A percentile compares a stretch with the other conserved stretches of the same genome.
Conservation (phyloP, 345 rosid species). For the Eucalyptus guilfoylei region DNA sequence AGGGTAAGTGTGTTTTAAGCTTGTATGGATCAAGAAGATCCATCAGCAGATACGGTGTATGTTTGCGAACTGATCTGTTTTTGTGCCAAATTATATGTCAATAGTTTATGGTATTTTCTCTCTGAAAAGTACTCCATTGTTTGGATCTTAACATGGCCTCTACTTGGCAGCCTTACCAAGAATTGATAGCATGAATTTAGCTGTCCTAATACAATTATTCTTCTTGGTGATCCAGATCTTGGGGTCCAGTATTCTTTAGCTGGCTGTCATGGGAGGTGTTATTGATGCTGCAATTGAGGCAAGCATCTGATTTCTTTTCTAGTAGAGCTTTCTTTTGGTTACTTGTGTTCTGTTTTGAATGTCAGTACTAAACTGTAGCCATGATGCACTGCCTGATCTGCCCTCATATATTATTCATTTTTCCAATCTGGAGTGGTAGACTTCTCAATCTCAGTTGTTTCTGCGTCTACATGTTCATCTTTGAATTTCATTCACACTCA, state of each 20-base stretch:
- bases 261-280: constrained; percentile 34
- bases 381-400: background rate
- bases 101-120: background rate
- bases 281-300: constrained; percentile 41
- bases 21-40: background rate
- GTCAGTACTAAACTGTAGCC: background rate
- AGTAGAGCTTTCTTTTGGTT: background rate
- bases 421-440: background rate
- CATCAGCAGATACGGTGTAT: background rate
- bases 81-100: background rate
- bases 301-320: background rate
- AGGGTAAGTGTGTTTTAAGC: background rate
- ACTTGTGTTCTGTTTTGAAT: background rate
- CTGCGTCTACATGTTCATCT: background rate
- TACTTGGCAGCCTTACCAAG: background rate
- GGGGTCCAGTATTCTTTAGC: background rate
- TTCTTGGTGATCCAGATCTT: background rate
- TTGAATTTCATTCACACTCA: background rate
- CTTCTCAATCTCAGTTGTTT: background rate
- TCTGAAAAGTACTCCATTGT: background rate
- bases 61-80: background rate
- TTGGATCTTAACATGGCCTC: background rate
- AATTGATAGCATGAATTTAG: background rate
- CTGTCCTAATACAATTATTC: background rate
- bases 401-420: background rate